Evolutionary conservation across 306 rosid genomes (phyloP).

Genomic region (Senna siamea): DNA sequence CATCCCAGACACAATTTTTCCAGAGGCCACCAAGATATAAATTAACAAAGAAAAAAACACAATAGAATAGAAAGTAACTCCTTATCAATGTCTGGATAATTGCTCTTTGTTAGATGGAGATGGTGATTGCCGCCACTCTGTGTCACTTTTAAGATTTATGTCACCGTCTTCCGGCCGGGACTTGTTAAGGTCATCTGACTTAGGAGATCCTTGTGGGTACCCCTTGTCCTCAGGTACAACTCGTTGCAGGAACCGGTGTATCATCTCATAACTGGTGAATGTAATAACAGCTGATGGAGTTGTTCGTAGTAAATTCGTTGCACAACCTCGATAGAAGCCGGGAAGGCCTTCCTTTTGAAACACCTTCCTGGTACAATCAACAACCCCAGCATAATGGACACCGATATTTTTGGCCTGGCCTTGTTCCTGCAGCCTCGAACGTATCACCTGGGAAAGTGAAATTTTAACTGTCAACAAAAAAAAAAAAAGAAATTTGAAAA

Average conservation of each 20-base stretch:
- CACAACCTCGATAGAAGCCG: slow-evolving; percentile 93
- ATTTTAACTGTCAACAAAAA: slow-evolving; percentile 4
- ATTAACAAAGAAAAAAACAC: slow-evolving; percentile 16
- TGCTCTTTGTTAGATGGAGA: slow-evolving; percentile 61
- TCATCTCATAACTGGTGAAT: slow-evolving; percentile 93
- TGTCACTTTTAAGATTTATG: slow-evolving; percentile 12
- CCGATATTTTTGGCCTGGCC: slow-evolving; percentile 67
- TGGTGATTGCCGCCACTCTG: slow-evolving; percentile 44
- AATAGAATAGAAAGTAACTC: slow-evolving; percentile 8
- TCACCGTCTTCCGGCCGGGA: slow-evolving; percentile 38
- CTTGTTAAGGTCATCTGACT: slow-evolving; percentile 40
- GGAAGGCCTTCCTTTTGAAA: slow-evolving; percentile 78
- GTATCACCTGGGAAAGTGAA: slow-evolving; percentile 60
- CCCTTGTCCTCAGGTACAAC: slow-evolving; percentile 45
- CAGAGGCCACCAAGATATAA: slow-evolving; percentile 35
- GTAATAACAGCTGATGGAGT: slow-evolving; percentile 96
- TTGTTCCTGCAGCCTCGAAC: slow-evolving; percentile 95
- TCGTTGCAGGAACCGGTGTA: slow-evolving; percentile 65
- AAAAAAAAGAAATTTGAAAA: neutral
- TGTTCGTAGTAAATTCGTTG: slow-evolving; percentile 83
- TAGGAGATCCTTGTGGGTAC: slow-evolving; percentile 39
- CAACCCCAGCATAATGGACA: slow-evolving; percentile 63
- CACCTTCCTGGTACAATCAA: slow-evolving; percentile 85
- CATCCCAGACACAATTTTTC: slow-evolving; percentile 32
- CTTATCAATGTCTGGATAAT: slow-evolving; percentile 63